Conservation (phyloP, 768 basidiomycete genomes). For the Trametes cubensis region DNA sequence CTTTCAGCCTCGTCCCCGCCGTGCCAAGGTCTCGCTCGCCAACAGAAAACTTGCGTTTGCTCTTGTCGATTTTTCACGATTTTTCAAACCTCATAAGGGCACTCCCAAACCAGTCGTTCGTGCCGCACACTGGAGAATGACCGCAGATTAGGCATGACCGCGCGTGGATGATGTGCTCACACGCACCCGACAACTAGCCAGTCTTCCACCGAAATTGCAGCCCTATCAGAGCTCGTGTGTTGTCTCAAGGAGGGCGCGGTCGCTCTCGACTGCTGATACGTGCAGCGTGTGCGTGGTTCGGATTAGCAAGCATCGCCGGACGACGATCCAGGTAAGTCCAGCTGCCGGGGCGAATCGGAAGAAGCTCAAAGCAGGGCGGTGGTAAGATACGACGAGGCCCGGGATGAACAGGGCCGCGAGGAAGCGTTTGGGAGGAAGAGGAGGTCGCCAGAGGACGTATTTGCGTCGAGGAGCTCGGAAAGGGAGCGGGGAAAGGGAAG, state of each 20-base stretch:
- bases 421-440: background rate
- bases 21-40: background rate
- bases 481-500: background rate
- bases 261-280: conserved; percentile 11
- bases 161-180: conserved; percentile 19
- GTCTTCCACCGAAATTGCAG: conserved; percentile 19
- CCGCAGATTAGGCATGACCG: conserved; percentile 11
- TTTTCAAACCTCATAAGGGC: background rate
- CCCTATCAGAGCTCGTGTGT: conserved; percentile 12
- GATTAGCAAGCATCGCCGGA: background rate
- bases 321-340: conserved; percentile 15
- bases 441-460: background rate
- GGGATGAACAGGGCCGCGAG: background rate
- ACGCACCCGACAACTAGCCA: conserved; percentile 22
- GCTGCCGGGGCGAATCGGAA: conserved; percentile 13
- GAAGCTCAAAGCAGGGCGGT: conserved; percentile 3
- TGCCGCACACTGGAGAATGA: background rate
- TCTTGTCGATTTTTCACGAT: background rate
- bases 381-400: conserved; percentile 2
- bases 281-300: background rate
- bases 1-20: background rate
- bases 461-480: background rate
- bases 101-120: too few relatives aligned
- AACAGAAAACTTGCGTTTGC: background rate
- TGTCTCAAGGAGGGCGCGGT: conserved; percentile 1